Evolutionary conservation across 352 stramenopile genomes (phyloP), one percentile per base, ranked within the genome.

Genomic region (Pythium folliculosum): DNA sequence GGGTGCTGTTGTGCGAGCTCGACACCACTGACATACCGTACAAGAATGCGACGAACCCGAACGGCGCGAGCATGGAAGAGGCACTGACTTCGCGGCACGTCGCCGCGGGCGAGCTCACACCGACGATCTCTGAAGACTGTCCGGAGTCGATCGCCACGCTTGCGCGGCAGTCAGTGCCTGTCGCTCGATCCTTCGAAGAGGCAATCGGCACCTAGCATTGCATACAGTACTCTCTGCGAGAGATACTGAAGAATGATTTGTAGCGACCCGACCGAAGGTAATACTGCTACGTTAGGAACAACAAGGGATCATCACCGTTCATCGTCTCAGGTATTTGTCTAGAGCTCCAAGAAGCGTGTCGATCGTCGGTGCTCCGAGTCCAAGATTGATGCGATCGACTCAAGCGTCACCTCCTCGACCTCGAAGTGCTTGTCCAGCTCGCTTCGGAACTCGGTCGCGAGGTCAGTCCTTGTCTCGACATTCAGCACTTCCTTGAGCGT

Each of bases 401-500:
- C 75, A 30, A 90, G 19, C 3, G 69, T 58, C 9, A 92, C 72
- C 27, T 90, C 69, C 16, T 86, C 72, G 30, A 94, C 66, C 10
- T 80, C 70, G 48, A 94, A 94, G 55, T 91, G 77, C 48, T 72
- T 52, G 10, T 65, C 66, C 43, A 94, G 67, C 66, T 94, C 78
- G 4, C 52, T 37, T 10, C 73, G 64, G 17, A 94, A 73, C 32
- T 83, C 72, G 5, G 47, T 30, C 3, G 77, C 79, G 27, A 94
- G 86, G 51, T 57, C 67, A 5, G 81, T 69, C 19, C 80, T 77
- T n/a, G 51, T 77, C 27, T 69, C 72, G 6, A 75, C 22, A 35
- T 71, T 77, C 13, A 93, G 67, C 55, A 90, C 71, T 27, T 97
- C 84, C 60, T 95, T 89, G 16, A 98, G 69, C 32, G 92, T 88